phyloP scores from a whole-genome alignment of 345 rosid species.

The Turnera subulata region DNA sequence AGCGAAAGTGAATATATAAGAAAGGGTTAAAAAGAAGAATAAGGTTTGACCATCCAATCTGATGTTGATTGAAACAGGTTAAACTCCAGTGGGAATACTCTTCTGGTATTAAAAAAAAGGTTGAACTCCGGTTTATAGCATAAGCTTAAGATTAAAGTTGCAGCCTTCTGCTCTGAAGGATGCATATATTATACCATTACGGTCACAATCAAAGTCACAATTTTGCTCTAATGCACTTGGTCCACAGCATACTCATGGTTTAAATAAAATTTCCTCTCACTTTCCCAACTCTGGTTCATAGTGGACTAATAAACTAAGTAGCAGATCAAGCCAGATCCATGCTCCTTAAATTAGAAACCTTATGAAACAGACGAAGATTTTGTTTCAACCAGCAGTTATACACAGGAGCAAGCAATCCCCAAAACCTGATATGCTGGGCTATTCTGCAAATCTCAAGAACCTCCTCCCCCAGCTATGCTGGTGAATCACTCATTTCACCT shows the following conservation, averaged over 20 bases:
- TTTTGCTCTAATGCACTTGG: no score
- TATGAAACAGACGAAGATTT: background rate
- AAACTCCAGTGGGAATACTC: no score
- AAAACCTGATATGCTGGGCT: background rate
- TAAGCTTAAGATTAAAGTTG: no score
- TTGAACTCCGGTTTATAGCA: no score
- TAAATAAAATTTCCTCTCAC: background rate
- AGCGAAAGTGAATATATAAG: no score
- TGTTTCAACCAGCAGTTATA: background rate
- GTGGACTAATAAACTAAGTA: background rate
- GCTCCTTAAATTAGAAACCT: background rate
- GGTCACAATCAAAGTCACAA: no score
- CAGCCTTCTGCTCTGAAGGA: no score
- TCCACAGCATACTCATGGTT: background rate
- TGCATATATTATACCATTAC: background rate
- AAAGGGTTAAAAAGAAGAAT: no score
- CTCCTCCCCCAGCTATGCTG: background rate
- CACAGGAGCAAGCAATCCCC: background rate
- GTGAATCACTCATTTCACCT: background rate
- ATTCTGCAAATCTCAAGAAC: background rate
- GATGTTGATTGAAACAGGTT: no score
- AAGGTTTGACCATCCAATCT: no score
- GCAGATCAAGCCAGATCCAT: conserved; percentile 8
- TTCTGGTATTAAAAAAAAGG: no score
- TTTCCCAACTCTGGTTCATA: background rate